Evolutionary conservation across 306 rosid species (phyloP).

Genomic region (Vicia sativa): DNA sequence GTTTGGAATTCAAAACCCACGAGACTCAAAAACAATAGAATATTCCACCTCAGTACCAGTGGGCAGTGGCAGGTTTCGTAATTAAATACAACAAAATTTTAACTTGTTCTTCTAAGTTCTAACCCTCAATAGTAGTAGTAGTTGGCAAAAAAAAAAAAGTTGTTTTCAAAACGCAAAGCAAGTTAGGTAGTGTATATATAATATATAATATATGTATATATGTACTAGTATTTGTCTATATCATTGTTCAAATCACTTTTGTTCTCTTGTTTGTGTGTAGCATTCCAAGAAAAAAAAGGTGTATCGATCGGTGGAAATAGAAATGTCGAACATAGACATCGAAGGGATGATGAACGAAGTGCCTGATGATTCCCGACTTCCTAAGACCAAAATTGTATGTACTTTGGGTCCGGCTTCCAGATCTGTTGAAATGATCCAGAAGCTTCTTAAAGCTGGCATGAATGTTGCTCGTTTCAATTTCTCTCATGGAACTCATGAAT

Average conservation of each 20-base stretch:
- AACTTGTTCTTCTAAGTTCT: too few relatives aligned
- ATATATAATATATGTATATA: too few relatives aligned
- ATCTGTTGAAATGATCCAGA: slow-evolving; percentile 73
- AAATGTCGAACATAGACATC: slow-evolving; percentile 79
- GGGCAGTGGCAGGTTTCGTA: background rate
- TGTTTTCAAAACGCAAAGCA: background rate
- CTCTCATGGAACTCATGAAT: slow-evolving; percentile 89
- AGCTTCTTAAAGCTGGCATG: slow-evolving; percentile 91
- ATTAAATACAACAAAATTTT: background rate
- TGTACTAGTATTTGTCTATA: too few relatives aligned
- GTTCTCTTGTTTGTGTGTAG: background rate
- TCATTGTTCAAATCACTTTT: too few relatives aligned
- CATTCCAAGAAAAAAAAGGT: background rate
- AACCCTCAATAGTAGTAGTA: background rate
- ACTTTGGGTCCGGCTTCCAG: slow-evolving; percentile 92
- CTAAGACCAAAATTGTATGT: slow-evolving; percentile 92
- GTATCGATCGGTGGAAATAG: background rate
- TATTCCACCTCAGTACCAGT: background rate
- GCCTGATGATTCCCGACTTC: slow-evolving; percentile 72
- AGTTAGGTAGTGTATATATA: background rate
- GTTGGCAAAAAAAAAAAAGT: background rate
- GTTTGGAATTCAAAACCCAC: background rate
- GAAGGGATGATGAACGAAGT: slow-evolving; percentile 79
- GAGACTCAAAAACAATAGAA: background rate
- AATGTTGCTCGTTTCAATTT: slow-evolving; percentile 95